A percentile compares a stretch with the other conserved stretches of the same genome.
Conservation (phyloP, 768 basidiomycete genomes). For the Pleurotus cornucopiae region DNA sequence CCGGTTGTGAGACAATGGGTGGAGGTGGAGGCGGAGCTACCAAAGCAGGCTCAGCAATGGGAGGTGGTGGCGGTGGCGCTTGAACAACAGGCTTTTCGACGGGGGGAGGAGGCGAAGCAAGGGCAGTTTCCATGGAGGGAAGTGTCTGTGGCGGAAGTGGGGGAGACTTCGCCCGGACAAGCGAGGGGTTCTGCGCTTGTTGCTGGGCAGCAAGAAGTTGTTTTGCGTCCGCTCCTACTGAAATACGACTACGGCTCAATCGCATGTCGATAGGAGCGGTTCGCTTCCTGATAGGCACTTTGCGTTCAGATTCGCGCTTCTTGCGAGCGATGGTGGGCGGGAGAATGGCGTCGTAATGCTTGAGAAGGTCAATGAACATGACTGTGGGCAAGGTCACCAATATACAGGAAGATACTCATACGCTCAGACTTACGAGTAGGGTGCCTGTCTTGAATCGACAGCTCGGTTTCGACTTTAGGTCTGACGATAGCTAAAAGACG, state of each 20-base stretch:
- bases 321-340: constrained; percentile 82
- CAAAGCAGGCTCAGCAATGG: constrained; percentile 10
- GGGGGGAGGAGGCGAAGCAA: constrained; percentile 18
- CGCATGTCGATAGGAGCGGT: constrained; percentile 89
- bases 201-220: constrained; percentile 73
- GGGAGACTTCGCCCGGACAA: constrained; percentile 30
- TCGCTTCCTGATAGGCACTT: constrained; percentile 77
- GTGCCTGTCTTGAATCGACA: constrained; percentile 91
- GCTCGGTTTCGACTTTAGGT: constrained; percentile 75
- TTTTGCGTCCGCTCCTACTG: constrained; percentile 62
- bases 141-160: constrained; percentile 20
- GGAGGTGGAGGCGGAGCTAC: constrained; percentile 20
- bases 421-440: constrained; percentile 53
- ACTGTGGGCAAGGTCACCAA: constrained; percentile 34
- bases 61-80: constrained; percentile 12
- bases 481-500: constrained; percentile 64
- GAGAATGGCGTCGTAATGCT: constrained; percentile 67
- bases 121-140: constrained; percentile 12
- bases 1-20: constrained; percentile 12
- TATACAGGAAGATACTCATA: background rate
- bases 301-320: constrained; percentile 84
- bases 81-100: constrained; percentile 8
- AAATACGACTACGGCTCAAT: constrained; percentile 72
- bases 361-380: constrained; percentile 82
- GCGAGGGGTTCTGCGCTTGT: constrained; percentile 49